Evolutionary conservation across 1,284 basidiomycete genomes (phyloP).

Genomic region (Psilocybe mexicana): DNA sequence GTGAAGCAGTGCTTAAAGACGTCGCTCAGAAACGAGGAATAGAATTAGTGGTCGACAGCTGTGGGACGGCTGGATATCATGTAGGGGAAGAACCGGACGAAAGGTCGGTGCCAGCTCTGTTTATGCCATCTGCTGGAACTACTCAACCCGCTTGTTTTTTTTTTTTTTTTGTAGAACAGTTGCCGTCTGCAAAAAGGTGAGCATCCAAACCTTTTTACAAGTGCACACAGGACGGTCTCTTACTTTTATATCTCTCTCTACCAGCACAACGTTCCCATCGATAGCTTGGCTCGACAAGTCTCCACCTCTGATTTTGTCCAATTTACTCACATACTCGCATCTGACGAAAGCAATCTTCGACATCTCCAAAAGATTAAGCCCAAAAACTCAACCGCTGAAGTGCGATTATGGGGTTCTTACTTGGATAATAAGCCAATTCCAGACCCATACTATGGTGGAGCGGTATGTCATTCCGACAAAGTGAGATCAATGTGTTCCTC

Average conservation of each 20-base stretch:
- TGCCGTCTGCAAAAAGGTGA: constrained; percentile 61
- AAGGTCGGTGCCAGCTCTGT: constrained; percentile 43
- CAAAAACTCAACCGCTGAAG: constrained; percentile 52
- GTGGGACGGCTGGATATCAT: constrained; percentile 75
- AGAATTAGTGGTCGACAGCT: constrained; percentile 67
- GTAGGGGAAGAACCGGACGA: constrained; percentile 72
- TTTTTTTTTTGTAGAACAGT: constrained; percentile 46
- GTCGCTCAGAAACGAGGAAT: constrained; percentile 63
- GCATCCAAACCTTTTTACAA: neutral
- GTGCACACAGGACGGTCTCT: neutral
- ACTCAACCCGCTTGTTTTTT: neutral
- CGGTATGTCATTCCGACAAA: constrained; percentile 36
- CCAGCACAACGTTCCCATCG: constrained; percentile 62
- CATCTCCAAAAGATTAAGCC: constrained; percentile 59
- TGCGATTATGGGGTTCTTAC: constrained; percentile 77
- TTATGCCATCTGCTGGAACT: neutral
- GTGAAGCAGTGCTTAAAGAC: constrained; percentile 70
- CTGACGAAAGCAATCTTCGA: constrained; percentile 66
- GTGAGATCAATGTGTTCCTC: constrained; percentile 39
- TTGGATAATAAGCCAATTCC: constrained; percentile 61
- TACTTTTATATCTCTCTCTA: neutral
- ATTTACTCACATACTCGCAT: constrained; percentile 73
- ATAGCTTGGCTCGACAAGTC: constrained; percentile 62
- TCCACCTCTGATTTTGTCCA: constrained; percentile 54
- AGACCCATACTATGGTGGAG: constrained; percentile 77